Evolutionary conservation across 108 stramenopile genomes (phyloP).

Genomic region (Phaeodactylum tricornutum): DNA sequence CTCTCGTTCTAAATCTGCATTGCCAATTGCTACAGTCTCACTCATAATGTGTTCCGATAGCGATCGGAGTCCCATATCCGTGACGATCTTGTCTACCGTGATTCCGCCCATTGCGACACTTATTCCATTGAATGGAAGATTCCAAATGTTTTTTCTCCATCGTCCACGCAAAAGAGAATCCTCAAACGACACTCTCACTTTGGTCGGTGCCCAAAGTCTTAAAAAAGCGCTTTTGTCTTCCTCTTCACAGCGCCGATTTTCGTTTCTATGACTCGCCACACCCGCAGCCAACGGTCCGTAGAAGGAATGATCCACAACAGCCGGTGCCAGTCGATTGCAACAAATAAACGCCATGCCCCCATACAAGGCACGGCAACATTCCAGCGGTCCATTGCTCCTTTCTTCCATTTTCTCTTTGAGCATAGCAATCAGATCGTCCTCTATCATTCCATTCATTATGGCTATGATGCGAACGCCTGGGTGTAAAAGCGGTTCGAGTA

Average conservation of each 20-base stretch:
- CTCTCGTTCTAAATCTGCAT: conserved; percentile 46
- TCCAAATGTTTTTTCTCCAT: conserved; percentile 83
- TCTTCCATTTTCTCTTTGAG: conserved; percentile 16
- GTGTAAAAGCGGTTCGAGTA: conserved; percentile 49
- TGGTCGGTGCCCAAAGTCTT: conserved; percentile 41
- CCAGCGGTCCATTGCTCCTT: conserved; percentile 9
- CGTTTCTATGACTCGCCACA: conserved; percentile 15
- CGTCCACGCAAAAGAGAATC: conserved; percentile 43
- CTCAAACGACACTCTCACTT: conserved; percentile 47
- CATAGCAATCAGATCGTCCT: conserved; percentile 53
- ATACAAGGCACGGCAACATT: conserved; percentile 58
- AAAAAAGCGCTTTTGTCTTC: conserved; percentile 39
- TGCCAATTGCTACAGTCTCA: conserved; percentile 71
- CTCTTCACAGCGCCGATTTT: conserved; percentile 19
- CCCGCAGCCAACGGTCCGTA: conserved; percentile 50
- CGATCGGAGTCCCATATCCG: conserved; percentile 52
- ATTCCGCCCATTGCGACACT: conserved; percentile 83
- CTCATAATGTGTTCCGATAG: conserved; percentile 65
- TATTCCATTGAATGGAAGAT: conserved; percentile 81
- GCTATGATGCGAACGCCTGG: conserved; percentile 37
- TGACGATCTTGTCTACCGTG: conserved; percentile 70
- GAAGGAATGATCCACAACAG: conserved; percentile 51
- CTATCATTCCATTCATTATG: conserved; percentile 84
- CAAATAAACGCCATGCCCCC: conserved; percentile 81
- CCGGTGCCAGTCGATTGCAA: conserved; percentile 57